Percentiles rank a stretch among this genome's conserved stretches.
Conservation (phyloP, 352 stramenopile genomes). For the Achlya hypogyna region DNA sequence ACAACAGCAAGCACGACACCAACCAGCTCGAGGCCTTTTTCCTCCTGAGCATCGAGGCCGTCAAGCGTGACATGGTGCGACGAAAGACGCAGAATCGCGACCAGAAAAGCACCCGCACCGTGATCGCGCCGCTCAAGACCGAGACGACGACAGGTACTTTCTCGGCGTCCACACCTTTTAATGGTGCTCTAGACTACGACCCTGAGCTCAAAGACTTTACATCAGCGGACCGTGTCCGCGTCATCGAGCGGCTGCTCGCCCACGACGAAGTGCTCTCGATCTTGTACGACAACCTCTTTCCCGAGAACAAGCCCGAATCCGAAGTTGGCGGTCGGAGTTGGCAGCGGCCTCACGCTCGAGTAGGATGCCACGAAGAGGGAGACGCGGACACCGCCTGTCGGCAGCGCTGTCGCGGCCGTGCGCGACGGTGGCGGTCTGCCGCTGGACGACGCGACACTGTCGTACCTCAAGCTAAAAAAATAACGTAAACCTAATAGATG, state of each 20-base stretch:
- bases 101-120: constrained; percentile 21
- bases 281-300: constrained; percentile 71
- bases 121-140: constrained; percentile 18
- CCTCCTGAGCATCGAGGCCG: constrained; percentile 66
- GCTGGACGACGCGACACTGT: constrained; percentile 43
- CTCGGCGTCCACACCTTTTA: background rate
- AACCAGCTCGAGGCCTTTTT: constrained; percentile 69
- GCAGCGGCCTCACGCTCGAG: background rate
- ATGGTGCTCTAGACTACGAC: constrained; percentile 23
- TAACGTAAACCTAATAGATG: background rate
- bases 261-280: constrained; percentile 73
- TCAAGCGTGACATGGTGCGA: constrained; percentile 64
- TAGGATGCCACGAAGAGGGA: background rate
- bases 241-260: constrained; percentile 67
- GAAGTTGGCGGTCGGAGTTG: constrained; percentile 17
- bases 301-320: constrained; percentile 22
- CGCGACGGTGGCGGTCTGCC: constrained; percentile 26
- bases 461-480: constrained; percentile 30
- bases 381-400: constrained; percentile 18
- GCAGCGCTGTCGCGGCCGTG: constrained; percentile 32
- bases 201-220: constrained; percentile 64
- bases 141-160: constrained; percentile 3
- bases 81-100: constrained; percentile 26
- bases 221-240: constrained; percentile 42
- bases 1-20: constrained; percentile 27